A percentile compares a stretch with the other conserved stretches of the same genome.
These are phyloP conservation scores for Hanseniaspora occidentalis DNA, from an alignment of 805 yeast species.

Conservation along the genomic window DNA sequence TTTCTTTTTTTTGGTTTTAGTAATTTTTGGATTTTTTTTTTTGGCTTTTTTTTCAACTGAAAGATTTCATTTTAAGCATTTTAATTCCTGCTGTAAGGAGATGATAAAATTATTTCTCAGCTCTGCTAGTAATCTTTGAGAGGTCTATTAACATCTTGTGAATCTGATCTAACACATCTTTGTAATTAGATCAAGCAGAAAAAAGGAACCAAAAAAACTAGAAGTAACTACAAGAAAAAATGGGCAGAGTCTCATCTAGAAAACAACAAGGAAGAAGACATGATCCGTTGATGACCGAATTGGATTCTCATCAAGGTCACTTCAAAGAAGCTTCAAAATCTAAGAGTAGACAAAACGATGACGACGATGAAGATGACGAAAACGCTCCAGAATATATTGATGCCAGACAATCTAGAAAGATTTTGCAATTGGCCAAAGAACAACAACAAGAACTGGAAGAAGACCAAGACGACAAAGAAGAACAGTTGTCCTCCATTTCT, in stretches of 20 bases:
- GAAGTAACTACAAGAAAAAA: conserved; percentile 15
- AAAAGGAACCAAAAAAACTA: background rate
- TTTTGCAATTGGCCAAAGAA: conserved; percentile 77
- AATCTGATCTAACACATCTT: background rate
- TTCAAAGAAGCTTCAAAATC: conserved; percentile 34
- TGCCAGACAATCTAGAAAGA: conserved; percentile 71
- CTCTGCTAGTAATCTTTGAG: background rate
- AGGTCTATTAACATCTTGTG: background rate
- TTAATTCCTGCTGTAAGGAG: too few relatives aligned
- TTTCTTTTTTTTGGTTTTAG: too few relatives aligned
- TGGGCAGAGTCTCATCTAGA: conserved; percentile 55
- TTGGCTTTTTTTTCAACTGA: too few relatives aligned
- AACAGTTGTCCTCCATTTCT: conserved; percentile 14
- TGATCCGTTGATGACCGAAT: conserved; percentile 68
- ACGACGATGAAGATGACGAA: conserved; percentile 30
- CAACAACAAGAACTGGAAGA: conserved; percentile 69
- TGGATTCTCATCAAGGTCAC: conserved; percentile 63
- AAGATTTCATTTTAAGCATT: too few relatives aligned
- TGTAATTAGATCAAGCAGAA: too few relatives aligned
- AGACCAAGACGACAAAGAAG: conserved; percentile 3
- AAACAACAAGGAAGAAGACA: conserved; percentile 53
- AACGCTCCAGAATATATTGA: conserved; percentile 59
- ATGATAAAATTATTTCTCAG: too few relatives aligned
- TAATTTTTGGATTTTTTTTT: too few relatives aligned
- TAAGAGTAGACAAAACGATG: conserved; percentile 24